Evolutionary conservation across 1,284 basidiomycete genomes (phyloP).

Genomic region (Cryptococcus sp.): DNA sequence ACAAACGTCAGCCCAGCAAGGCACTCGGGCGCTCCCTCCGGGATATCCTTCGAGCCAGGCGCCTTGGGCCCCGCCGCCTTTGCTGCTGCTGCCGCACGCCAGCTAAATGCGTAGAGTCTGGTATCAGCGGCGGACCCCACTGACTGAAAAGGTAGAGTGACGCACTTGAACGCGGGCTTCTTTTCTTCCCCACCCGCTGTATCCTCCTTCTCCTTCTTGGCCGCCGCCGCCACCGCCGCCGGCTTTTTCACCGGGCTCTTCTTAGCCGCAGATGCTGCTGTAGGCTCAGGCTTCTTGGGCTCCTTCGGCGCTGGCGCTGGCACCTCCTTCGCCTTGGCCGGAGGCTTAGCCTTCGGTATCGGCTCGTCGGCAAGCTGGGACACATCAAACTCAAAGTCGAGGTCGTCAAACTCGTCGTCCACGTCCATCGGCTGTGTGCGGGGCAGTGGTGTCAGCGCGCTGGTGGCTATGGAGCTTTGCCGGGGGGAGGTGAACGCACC

Average conservation of each 20-base stretch:
- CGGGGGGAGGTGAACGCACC: slow-evolving; percentile 5
- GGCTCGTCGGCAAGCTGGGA: slow-evolving; percentile 24
- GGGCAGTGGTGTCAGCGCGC: background rate
- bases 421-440: slow-evolving; percentile 24
- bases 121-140: background rate
- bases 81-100: slow-evolving; percentile 61
- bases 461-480: background rate
- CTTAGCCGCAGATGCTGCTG: slow-evolving; percentile 16
- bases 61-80: slow-evolving; percentile 65
- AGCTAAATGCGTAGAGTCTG: slow-evolving; percentile 21
- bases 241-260: slow-evolving; percentile 20
- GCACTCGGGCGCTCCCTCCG: slow-evolving; percentile 72
- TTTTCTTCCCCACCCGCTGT: slow-evolving; percentile 22
- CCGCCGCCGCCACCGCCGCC: slow-evolving; percentile 12
- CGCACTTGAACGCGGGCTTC: slow-evolving; percentile 45
- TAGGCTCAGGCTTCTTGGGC: slow-evolving; percentile 29
- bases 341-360: slow-evolving; percentile 19
- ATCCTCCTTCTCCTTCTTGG: slow-evolving; percentile 15
- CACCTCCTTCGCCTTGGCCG: slow-evolving; percentile 19
- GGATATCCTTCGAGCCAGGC: slow-evolving; percentile 68
- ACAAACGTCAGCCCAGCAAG: slow-evolving; percentile 86
- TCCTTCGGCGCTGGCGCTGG: slow-evolving; percentile 10
- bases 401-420: slow-evolving; percentile 19
- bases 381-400: slow-evolving; percentile 21
- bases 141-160: slow-evolving; percentile 5